Evolutionary conservation across 495 filamentous ascomycete species (phyloP).

Genomic region (Lepraria neglecta): DNA sequence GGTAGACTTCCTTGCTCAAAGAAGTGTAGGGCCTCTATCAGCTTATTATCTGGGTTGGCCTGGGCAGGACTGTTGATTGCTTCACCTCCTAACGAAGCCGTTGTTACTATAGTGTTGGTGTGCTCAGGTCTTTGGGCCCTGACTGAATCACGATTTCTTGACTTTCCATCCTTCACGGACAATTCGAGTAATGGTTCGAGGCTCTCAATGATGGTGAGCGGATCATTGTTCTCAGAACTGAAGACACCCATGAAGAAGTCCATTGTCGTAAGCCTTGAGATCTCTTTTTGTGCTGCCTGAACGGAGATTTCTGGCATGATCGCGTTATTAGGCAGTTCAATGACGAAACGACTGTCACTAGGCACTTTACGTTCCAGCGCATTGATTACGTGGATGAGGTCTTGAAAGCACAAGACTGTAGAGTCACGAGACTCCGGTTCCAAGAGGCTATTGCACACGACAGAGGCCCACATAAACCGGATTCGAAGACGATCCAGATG

Average conservation of each 20-base stretch:
- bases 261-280: conserved; percentile 85
- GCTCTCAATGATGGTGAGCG: conserved; percentile 77
- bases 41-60: conserved; percentile 38
- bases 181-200: conserved; percentile 87
- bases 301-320: conserved; percentile 85
- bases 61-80: neutral
- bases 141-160: conserved; percentile 13
- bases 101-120: neutral
- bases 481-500: conserved; percentile 32
- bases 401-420: conserved; percentile 71
- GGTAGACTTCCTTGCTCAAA: conserved; percentile 72
- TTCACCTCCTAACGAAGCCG: neutral
- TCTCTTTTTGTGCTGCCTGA: conserved; percentile 75
- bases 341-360: conserved; percentile 32
- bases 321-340: conserved; percentile 75
- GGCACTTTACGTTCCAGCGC: conserved; percentile 31
- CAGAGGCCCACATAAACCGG: conserved; percentile 79
- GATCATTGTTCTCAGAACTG: conserved; percentile 55
- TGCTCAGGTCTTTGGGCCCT: neutral
- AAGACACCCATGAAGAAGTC: conserved; percentile 92
- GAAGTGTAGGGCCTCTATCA: conserved; percentile 75
- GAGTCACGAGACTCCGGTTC: conserved; percentile 68
- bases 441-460: conserved; percentile 63
- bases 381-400: conserved; percentile 49
- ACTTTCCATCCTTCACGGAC: conserved; percentile 40